phyloP scores from a whole-genome alignment of 306 rosid genomes.

The Carpinus viminea region DNA sequence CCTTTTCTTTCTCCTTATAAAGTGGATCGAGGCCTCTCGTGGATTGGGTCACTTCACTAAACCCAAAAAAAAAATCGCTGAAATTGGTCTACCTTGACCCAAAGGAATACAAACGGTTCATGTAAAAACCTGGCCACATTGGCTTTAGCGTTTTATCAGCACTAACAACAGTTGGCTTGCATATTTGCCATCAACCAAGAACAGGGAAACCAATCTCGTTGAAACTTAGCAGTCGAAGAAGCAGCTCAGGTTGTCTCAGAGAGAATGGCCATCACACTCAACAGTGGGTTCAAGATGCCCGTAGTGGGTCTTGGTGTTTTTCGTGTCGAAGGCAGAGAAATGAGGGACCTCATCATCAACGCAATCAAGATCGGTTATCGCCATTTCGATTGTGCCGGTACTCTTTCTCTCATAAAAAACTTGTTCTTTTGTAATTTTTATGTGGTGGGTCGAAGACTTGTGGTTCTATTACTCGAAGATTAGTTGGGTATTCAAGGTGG shows the following conservation, averaged over 20 bases:
- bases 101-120: no score
- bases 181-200: neutral
- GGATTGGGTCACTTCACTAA: no score
- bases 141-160: neutral
- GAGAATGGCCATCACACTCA: slow-evolving; percentile 10
- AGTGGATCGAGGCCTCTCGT: no score
- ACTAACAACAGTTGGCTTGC: neutral
- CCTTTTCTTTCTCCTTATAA: no score
- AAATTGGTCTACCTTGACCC: no score
- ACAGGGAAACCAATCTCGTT: neutral
- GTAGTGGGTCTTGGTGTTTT: neutral
- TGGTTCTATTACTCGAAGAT: neutral
- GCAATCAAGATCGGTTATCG: slow-evolving; percentile 11
- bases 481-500: neutral
- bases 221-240: neutral
- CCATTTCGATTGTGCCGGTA: slow-evolving; percentile 15
- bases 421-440: neutral
- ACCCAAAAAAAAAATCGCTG: no score
- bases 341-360: slow-evolving; percentile 2
- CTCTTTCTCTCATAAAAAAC: neutral
- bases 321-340: neutral
- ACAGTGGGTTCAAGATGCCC: slow-evolving; percentile 14
- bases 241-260: neutral
- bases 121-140: no score
- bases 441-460: neutral